Conservation (phyloP, 2,329 filamentous ascomycete genomes). For the Colletotrichum viniferum region DNA sequence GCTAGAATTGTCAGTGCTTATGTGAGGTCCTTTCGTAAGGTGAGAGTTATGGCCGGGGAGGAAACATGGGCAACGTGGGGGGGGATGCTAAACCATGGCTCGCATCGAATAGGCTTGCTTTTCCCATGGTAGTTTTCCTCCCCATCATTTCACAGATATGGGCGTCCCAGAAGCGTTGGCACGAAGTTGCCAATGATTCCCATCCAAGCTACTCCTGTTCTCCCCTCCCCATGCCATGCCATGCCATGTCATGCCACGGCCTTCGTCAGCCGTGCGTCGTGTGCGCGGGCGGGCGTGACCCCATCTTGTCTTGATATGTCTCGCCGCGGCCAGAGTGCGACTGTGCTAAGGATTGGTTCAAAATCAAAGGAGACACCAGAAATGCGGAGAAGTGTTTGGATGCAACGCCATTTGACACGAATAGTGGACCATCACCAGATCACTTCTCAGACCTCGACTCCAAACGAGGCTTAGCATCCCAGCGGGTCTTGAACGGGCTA, state of each 20-base stretch:
- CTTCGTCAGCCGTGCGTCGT: background rate
- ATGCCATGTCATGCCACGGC: background rate
- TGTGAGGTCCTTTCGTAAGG: background rate
- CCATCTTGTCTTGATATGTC: background rate
- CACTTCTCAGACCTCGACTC: background rate
- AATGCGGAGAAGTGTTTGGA: slow-evolving; percentile 10
- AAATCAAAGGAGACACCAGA: background rate
- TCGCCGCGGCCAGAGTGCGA: background rate
- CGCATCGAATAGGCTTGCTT: no score
- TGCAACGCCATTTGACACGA: slow-evolving; percentile 2
- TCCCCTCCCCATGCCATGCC: background rate
- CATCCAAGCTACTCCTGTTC: background rate
- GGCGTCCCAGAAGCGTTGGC: background rate
- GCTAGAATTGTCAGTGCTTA: background rate
- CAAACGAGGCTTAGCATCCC: slow-evolving; percentile 6
- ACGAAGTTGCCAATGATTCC: background rate
- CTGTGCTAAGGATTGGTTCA: background rate
- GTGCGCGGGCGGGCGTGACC: background rate
- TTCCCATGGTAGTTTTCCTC: no score
- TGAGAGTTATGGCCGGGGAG: background rate
- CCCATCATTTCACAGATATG: background rate
- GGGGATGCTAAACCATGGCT: no score
- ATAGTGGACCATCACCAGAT: slow-evolving; percentile 13
- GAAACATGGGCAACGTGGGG: background rate
- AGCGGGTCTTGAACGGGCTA: background rate